Percentiles rank a stretch among this genome's conserved stretches.
Conservation (phyloP, 2,329 filamentous ascomycete genomes). For the Diaporthe citriasiana region DNA sequence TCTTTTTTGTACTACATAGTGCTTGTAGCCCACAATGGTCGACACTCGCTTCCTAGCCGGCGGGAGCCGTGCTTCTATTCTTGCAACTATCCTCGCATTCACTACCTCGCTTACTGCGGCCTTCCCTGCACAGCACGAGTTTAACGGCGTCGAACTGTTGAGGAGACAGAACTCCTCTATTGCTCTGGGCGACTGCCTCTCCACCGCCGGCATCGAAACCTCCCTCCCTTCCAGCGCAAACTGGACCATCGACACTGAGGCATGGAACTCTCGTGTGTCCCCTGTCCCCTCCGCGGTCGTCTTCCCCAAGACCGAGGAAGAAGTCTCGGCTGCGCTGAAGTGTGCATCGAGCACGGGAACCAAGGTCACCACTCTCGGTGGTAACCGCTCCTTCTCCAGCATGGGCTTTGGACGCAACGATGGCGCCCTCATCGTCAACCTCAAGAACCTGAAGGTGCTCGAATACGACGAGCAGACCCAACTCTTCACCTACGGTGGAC, state of each 20-base stretch:
- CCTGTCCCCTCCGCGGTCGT: conserved; percentile 27
- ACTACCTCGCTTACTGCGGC: conserved; percentile 5
- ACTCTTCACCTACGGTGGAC: conserved; percentile 31
- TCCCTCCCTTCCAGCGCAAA: conserved; percentile 19
- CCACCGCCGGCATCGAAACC: conserved; percentile 20
- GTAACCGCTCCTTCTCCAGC: conserved; percentile 37
- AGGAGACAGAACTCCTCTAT: background rate
- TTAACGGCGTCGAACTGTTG: background rate
- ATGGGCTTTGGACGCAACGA: conserved; percentile 37
- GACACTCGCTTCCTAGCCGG: conserved; percentile 32
- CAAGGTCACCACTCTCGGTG: conserved; percentile 36
- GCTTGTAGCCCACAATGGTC: conserved; percentile 26
- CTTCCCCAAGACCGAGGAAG: conserved; percentile 28
- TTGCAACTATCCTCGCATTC: conserved; percentile 25
- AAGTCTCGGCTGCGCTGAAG: conserved; percentile 15
- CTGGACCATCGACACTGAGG: conserved; percentile 25
- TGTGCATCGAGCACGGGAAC: conserved; percentile 18
- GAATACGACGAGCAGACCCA: conserved; percentile 24
- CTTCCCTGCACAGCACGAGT: background rate
- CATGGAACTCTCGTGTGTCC: conserved; percentile 33
- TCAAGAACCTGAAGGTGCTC: conserved; percentile 27
- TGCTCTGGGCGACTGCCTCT: conserved; percentile 7
- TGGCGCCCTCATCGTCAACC: conserved; percentile 32
- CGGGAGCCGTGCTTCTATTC: conserved; percentile 31
- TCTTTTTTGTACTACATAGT: conserved; percentile 18